These are phyloP conservation scores for Ganoderma lucidum DNA, from an alignment of 1,284 basidiomycete genomes.

Conservation along the genomic window DNA sequence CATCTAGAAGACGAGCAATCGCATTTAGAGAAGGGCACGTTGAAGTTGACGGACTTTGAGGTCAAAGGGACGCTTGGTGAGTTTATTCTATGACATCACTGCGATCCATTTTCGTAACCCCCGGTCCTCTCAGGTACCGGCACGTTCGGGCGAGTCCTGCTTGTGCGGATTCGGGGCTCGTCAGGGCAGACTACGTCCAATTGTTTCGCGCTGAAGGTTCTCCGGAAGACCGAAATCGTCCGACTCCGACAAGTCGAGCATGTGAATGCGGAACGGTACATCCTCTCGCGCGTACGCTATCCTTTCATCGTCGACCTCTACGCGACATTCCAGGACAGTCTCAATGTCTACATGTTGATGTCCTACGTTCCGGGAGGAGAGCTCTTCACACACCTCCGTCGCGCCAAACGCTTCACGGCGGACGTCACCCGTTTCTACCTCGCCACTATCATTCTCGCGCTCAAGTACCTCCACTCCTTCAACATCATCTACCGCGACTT, in stretches of 20 bases:
- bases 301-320: constrained; percentile 90
- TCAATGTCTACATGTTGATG: constrained; percentile 99
- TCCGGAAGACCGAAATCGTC: constrained; percentile 93
- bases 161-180: constrained; percentile 73
- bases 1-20: constrained; percentile 74
- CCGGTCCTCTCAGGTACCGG: constrained; percentile 73
- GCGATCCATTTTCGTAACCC: not conserved
- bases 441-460: constrained; percentile 94
- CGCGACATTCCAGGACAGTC: constrained; percentile 95
- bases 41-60: constrained; percentile 81
- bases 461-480: constrained; percentile 97
- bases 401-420: constrained; percentile 94
- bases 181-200: constrained; percentile 57
- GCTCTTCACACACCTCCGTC: constrained; percentile 92
- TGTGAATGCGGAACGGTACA: constrained; percentile 97
- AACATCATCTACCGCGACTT: constrained; percentile 99
- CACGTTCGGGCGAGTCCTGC: constrained; percentile 91
- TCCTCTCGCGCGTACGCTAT: constrained; percentile 86
- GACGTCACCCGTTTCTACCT: constrained; percentile 99
- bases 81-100: constrained; percentile 28
- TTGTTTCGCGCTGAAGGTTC: constrained; percentile 93
- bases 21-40: constrained; percentile 62
- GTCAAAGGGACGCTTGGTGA: constrained; percentile 80
- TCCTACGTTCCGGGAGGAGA: constrained; percentile 98
- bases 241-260: constrained; percentile 98